These are phyloP conservation scores for Aureobasidium namibiae DNA, from an alignment of 2,329 filamentous ascomycete species.

Conservation along the genomic window DNA sequence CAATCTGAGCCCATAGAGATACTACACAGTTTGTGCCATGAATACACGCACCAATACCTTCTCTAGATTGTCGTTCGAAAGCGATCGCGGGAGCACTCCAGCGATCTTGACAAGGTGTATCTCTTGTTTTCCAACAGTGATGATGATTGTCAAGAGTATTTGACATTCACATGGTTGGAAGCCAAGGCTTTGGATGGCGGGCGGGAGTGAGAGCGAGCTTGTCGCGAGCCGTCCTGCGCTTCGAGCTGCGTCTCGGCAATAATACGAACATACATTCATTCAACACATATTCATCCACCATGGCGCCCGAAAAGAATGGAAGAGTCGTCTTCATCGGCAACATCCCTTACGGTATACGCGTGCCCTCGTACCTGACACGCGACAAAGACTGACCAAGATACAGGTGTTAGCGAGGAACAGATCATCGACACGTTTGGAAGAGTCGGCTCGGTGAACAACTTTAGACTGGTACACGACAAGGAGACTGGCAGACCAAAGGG, in stretches of 20 bases:
- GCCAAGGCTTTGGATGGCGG: background rate
- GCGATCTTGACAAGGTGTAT: no score
- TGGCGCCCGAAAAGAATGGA: constrained; percentile 63
- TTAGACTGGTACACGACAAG: constrained; percentile 88
- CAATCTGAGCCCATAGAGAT: no score
- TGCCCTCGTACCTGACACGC: background rate
- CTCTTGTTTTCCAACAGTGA: no score
- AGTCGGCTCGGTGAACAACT: constrained; percentile 83
- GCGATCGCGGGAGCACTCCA: no score
- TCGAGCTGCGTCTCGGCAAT: background rate
- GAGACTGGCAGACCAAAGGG: constrained; percentile 93
- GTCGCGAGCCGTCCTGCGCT: background rate
- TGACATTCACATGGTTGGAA: background rate
- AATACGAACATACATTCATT: background rate
- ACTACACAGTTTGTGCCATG: background rate
- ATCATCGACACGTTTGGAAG: constrained; percentile 89
- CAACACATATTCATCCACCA: background rate
- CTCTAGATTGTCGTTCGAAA: background rate
- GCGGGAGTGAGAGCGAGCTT: background rate
- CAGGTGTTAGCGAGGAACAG: constrained; percentile 91
- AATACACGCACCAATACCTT: background rate
- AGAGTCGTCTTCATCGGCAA: constrained; percentile 80
- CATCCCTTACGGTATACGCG: constrained; percentile 63
- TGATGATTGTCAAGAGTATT: background rate
- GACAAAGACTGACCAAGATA: background rate